Base-by-base conservation (phyloP, 805 yeast genomes). In the Yarrowia keelungensis region DNA sequence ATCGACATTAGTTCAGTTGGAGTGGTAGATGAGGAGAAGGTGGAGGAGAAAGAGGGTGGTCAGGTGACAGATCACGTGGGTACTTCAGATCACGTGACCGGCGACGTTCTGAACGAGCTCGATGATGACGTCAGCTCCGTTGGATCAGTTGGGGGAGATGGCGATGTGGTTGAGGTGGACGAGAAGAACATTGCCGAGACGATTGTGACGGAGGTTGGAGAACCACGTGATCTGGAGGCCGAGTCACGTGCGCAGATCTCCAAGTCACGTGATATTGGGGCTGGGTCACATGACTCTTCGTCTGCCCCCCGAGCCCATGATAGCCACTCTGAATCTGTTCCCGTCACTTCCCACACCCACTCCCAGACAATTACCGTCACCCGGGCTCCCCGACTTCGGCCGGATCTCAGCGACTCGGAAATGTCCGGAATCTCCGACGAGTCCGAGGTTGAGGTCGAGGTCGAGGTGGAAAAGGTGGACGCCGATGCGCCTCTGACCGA, bases 361-460 rank as follows among this genome's bases (percentile, higher is more conserved):
- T 45, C 39, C 8, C 51, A 41, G 1, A 41, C 47, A 5, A n/a
- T 56, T 47, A 41, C 19, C 9, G 47, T 56, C 15, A 56, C 62
- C 10, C 19, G 15, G 8, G 38, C 45, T 8, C 39, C 65, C 8
- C 47, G 49, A 2, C 51, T 43, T 8, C 46, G 62, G 3, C 39
- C 47, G 2, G 62, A 56, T 26, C 15, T 56, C 14, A 56, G 62
- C 16, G 65, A 59, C 14, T 45, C 65, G 15, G 65, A 59, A 8
- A 59, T 59, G 65, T 59, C 65, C 3, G 65, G 65, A 5, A 45
- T 59, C 14, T 59, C 65, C 11, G 65, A 59, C 36, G 65, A 43
- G 41, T 45, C 65, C 5, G 51, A 43, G 8, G 39, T 59, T 3
- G 51, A 58, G n/a, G 50, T 45, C 1, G 65, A 58, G 32, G 50